Evolutionary conservation across 2,329 filamentous ascomycete species (phyloP), one percentile per base, ranked within the genome.

Genomic region (Fusarium praegraminearum): DNA sequence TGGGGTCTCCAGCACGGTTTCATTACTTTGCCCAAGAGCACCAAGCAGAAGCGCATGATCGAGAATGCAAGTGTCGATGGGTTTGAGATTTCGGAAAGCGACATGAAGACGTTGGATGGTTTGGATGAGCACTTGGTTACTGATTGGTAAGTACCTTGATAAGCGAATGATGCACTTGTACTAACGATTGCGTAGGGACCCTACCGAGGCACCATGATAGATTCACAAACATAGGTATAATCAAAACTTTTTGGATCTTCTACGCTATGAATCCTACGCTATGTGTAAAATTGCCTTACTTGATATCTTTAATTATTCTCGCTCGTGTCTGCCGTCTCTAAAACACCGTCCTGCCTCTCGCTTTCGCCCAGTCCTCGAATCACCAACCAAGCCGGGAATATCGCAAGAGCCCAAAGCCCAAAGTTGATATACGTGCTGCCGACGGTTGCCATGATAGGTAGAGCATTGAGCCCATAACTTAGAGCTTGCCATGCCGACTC

Each of bases 1-100:
- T 96, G 93, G 93, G 90, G 88, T 57, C 79, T 95, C 68, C 92
- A 96, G 78, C 87, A 93, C 75, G 89, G 87, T 36, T 90, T 90
- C 73, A 87, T 93, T 45, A 89, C 90, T 7, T 80, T 94, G 66
- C 92, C 92, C 7, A 94, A 96, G 84, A 93, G 90, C 76, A 83
- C 86, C 24, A 86, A 82, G 62, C 83, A 83, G 74, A 84, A 87
- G 50, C 84, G 91, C 28, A 89, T 94, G 57, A 71, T 86, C 7
- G 86, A 89, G 75, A 94, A 94, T 76, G 87, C 84, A 5, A 78
- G 87, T 38, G 83, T 93, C 15, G 85, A 83, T 3, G 80, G 81
- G 0, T 89, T 92, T 67, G 83, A 85, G 56, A 90, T 94, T 53
- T 83, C 84, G 0, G 81, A 83, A n/a, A 82, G 78, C n/a, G 90